A percentile compares a stretch with the other conserved stretches of the same genome.
Evolutionary conservation across 2,329 filamentous ascomycete species (phyloP).

Genomic region (Fusarium torreyae): DNA sequence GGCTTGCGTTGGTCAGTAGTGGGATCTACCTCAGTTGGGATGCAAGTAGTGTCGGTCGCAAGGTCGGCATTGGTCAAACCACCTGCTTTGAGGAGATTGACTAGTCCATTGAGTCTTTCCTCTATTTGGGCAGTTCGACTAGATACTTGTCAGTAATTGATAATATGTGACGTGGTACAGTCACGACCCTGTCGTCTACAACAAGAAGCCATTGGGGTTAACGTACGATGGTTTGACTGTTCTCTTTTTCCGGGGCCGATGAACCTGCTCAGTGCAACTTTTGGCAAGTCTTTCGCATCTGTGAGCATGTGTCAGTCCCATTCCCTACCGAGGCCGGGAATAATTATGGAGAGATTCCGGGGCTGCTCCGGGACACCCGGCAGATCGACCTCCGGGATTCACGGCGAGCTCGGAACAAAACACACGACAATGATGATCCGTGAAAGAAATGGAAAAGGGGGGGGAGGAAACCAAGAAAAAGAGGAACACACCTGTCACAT

Average conservation of each 20-base stretch:
- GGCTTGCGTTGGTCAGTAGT: conserved; percentile 48
- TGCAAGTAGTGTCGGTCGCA: conserved; percentile 48
- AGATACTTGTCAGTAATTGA: not conserved
- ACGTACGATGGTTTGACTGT: conserved; percentile 66
- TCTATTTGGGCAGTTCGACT: conserved; percentile 67
- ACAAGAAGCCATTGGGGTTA: not conserved
- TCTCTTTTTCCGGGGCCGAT: conserved; percentile 67
- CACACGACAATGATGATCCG: not conserved
- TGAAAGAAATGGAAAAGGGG: not conserved
- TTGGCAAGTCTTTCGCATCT: conserved; percentile 66
- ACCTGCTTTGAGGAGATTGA: conserved; percentile 63
- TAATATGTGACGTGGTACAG: not conserved
- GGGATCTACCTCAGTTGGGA: conserved; percentile 49
- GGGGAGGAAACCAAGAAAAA: not conserved
- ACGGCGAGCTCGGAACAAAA: conserved; percentile 13
- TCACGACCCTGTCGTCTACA: not conserved
- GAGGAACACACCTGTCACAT: conserved; percentile 60
- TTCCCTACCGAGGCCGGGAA: conserved; percentile 14
- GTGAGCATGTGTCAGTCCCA: conserved; percentile 28
- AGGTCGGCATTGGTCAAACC: conserved; percentile 52
- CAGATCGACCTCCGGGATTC: conserved; percentile 22
- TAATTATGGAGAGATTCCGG: conserved; percentile 33
- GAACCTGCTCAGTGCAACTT: conserved; percentile 63
- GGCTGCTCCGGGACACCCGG: conserved; percentile 23
- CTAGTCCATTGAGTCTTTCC: conserved; percentile 64